phyloP scores from a whole-genome alignment of 2,329 filamentous ascomycete species.

The Ustulina deusta region DNA sequence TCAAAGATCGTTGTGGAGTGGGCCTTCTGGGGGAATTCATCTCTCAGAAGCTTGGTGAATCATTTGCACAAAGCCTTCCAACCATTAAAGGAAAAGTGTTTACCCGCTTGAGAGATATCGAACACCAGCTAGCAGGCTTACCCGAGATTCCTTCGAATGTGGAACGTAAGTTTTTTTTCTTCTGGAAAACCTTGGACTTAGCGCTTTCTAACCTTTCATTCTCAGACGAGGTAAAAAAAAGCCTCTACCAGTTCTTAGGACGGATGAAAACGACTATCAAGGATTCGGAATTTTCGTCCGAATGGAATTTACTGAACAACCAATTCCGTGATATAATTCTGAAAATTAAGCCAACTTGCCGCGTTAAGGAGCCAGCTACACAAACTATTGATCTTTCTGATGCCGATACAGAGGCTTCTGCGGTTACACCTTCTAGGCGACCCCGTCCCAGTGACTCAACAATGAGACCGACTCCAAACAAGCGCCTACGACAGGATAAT shows the following conservation, averaged over 20 bases:
- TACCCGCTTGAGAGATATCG: constrained; percentile 62
- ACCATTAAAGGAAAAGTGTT: constrained; percentile 66
- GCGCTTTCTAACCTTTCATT: constrained; percentile 7
- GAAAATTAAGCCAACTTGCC: constrained; percentile 52
- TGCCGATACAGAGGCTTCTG: constrained; percentile 46
- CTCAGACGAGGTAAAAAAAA: constrained; percentile 69
- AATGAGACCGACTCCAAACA: constrained; percentile 46
- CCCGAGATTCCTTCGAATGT: constrained; percentile 78
- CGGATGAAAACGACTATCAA: constrained; percentile 66
- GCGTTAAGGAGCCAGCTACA: constrained; percentile 45
- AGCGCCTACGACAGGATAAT: constrained; percentile 43
- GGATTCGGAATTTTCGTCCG: constrained; percentile 56
- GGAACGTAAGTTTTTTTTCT: constrained; percentile 58
- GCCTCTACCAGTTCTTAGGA: constrained; percentile 68
- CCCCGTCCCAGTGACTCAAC: constrained; percentile 50
- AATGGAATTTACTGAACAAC: constrained; percentile 51
- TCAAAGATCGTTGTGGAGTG: constrained; percentile 64
- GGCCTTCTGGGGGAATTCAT: constrained; percentile 65
- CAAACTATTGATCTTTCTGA: constrained; percentile 50
- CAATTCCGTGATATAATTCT: constrained; percentile 52
- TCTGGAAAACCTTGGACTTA: no score
- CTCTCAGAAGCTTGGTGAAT: constrained; percentile 64
- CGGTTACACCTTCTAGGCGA: constrained; percentile 45
- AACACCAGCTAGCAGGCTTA: constrained; percentile 66
- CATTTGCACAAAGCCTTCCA: constrained; percentile 66